Evolutionary conservation across 306 rosid species (phyloP), one percentile per base, ranked within the genome.

Genomic region (Quercus alba): DNA sequence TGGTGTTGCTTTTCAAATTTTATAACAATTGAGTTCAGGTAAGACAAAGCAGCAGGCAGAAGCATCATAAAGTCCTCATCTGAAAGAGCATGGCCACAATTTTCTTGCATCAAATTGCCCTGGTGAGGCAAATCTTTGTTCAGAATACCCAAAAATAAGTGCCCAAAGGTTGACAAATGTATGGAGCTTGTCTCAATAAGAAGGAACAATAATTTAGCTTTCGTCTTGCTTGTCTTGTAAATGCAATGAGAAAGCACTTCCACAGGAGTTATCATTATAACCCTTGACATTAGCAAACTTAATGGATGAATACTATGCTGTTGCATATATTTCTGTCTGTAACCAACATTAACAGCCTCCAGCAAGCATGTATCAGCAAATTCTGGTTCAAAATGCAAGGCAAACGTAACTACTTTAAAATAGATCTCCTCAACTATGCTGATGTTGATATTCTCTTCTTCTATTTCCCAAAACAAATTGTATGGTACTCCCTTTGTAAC

Each of bases 101-200:
- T 49, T 54, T 83, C 83, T 73, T 80, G 90, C 52, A 13, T 70
- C 77, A 18, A 35, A 68, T 62, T 76, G 77, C 74, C 75, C 75
- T 78, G 80, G 72, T 74, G 80, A 75, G 77, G 71, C 56, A 75
- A 75, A 86, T 72, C 79, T 81, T 81, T 82, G 78, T 80, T 82
- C 82, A 86, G 75, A 49, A 84, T 46, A 72, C 77, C 87, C 79
- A 81, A 75, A 81, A 93, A 84, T 59, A 88, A 77, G 85, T 85
- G 84, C 73, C 99, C 99, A 85, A 90, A 91, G 76, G 83, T 52
- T n/a, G 92, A 87, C 67, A 86, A 84, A 88, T 95, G 99, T 77
- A 91, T 30, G 77, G 97, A 85, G 83, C 97, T 89, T 82, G 82
- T 73, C 83, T 91, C 88, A 76, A 75, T 85, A 80, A 94, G 97